phyloP scores from a whole-genome alignment of 306 rosid genomes.

The Cajanus cajan region DNA sequence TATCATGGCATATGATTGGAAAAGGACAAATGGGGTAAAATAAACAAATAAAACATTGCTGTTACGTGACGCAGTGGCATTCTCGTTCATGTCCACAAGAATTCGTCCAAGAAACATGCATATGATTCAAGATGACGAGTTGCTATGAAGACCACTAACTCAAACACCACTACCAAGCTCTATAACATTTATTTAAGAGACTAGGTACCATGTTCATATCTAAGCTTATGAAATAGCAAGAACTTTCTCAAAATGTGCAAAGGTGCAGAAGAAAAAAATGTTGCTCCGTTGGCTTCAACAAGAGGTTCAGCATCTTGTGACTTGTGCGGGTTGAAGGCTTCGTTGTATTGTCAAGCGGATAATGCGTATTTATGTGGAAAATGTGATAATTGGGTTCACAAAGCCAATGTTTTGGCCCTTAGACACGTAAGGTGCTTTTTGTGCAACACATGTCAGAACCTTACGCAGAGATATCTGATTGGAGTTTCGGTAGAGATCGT shows the following conservation, averaged over 20 bases:
- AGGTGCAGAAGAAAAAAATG: slow-evolving; percentile 49
- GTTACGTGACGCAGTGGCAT: slow-evolving; percentile 43
- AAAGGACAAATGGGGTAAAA: background rate
- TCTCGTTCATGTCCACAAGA: slow-evolving; percentile 36
- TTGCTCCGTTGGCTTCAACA: background rate
- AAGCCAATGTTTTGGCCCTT: slow-evolving; percentile 74
- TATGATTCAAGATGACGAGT: slow-evolving; percentile 10
- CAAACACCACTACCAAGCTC: background rate
- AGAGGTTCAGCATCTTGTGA: slow-evolving; percentile 44
- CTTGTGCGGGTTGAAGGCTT: slow-evolving; percentile 58
- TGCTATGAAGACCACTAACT: slow-evolving; percentile 20
- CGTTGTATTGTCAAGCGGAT: slow-evolving; percentile 75
- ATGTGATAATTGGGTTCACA: slow-evolving; percentile 74
- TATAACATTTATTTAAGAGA: slow-evolving; percentile 7
- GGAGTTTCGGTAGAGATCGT: slow-evolving; percentile 48
- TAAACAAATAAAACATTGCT: background rate
- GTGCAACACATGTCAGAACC: slow-evolving; percentile 66
- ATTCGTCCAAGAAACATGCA: slow-evolving; percentile 19
- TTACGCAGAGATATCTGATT: slow-evolving; percentile 52
- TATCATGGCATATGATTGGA: background rate
- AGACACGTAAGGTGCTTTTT: slow-evolving; percentile 72
- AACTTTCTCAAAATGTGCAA: slow-evolving; percentile 59
- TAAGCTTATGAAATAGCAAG: background rate
- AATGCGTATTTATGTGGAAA: slow-evolving; percentile 68
- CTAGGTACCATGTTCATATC: background rate